Evolutionary conservation across 208 protist species (phyloP).

Genomic region (Trypanosoma congolense): DNA sequence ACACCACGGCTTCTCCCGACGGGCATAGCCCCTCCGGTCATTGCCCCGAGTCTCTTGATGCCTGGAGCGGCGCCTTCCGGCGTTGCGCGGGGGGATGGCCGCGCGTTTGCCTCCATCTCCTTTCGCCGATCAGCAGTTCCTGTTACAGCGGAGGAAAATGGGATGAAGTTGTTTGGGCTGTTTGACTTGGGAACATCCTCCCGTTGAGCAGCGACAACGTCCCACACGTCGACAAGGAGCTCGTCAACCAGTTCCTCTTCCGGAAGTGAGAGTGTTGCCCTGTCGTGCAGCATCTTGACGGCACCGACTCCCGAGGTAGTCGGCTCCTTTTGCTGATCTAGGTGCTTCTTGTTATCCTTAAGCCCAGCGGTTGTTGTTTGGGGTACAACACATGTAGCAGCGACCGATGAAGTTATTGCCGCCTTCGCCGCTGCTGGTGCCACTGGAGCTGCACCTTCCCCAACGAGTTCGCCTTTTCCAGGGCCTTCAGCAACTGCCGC

Average conservation of each 20-base stretch:
- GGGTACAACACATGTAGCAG: not conserved
- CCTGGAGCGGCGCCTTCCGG: slow-evolving; percentile 70
- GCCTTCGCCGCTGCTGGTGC: slow-evolving; percentile 1
- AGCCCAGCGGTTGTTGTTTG: not conserved
- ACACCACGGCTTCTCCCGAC: not conserved
- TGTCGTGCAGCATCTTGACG: slow-evolving; percentile 10
- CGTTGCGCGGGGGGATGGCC: slow-evolving; percentile 42
- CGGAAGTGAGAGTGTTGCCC: slow-evolving; percentile 29
- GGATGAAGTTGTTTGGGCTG: slow-evolving; percentile 32
- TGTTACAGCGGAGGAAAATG: slow-evolving; percentile 34
- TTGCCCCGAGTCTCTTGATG: slow-evolving; percentile 35
- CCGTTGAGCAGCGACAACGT: slow-evolving; percentile 37
- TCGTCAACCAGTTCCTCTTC: slow-evolving; percentile 42
- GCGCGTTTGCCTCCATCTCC: slow-evolving; percentile 30
- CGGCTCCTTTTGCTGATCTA: not conserved
- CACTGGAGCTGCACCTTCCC: slow-evolving; percentile 28
- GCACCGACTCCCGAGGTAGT: not conserved
- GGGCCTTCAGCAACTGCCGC: slow-evolving; percentile 38
- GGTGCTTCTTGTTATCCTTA: not conserved
- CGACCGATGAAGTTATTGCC: not conserved
- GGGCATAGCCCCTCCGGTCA: slow-evolving; percentile 4
- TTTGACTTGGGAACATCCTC: slow-evolving; percentile 50
- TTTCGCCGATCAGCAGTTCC: slow-evolving; percentile 49
- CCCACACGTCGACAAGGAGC: slow-evolving; percentile 58
- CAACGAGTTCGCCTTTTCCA: slow-evolving; percentile 47